A percentile compares a stretch with the other conserved stretches of the same genome.
These are phyloP conservation scores for Magnusiomyces clavatus DNA, from an alignment of 1,139 yeast species.

Conservation along the genomic window DNA sequence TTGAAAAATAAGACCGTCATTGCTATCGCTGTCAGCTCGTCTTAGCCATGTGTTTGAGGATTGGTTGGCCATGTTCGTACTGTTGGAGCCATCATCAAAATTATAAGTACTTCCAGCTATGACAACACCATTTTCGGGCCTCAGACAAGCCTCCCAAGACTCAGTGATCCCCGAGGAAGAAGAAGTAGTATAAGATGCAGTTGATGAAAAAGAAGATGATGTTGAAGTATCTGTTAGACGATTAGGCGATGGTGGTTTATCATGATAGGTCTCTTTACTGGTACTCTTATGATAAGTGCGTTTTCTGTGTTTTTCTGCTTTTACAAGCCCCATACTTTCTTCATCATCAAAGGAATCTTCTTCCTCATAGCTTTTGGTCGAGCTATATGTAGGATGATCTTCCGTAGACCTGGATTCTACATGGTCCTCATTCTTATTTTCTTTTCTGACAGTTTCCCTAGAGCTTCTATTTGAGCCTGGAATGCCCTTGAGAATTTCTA, in stretches of 20 bases:
- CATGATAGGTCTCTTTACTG: background rate
- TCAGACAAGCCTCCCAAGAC: conserved; percentile 1
- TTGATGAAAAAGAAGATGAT: background rate
- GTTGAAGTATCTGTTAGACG: background rate
- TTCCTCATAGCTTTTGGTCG: background rate
- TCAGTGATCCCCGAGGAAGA: background rate
- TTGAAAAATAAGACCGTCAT: conserved; percentile 24
- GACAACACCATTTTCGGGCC: background rate
- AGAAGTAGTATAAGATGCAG: background rate
- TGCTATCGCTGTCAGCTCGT: conserved; percentile 16
- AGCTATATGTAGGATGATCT: background rate
- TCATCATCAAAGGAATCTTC: background rate
- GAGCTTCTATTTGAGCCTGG: too few species aligned
- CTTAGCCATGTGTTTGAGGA: conserved; percentile 20
- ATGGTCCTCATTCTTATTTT: background rate
- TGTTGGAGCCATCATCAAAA: too few species aligned
- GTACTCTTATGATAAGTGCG: background rate
- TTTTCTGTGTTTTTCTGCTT: background rate
- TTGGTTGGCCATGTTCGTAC: background rate
- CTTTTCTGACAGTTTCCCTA: background rate
- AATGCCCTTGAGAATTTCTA: background rate
- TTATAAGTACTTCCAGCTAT: too few species aligned
- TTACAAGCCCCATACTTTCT: background rate
- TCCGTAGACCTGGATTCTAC: background rate
- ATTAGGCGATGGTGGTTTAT: background rate